Evolutionary conservation across 192 early-diverging fungal genomes (phyloP), one percentile per base, ranked within the genome.

Genomic region (Funneliformis mosseae): DNA sequence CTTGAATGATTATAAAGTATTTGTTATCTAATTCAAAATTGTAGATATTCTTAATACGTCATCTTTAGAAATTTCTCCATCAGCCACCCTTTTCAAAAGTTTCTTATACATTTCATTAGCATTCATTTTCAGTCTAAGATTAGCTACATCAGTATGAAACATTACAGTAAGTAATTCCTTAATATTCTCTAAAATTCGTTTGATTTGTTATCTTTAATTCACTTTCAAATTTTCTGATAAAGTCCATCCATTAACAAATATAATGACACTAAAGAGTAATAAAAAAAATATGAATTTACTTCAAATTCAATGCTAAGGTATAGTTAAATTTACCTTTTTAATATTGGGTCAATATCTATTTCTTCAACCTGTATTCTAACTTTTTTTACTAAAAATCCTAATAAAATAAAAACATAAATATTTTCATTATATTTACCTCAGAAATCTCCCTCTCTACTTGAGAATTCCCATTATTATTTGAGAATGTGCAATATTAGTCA

Each of bases 51-150:
- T 63, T 63, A n/a, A 10, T 5, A 63, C 5, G n/a, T 63, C 0
- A n/a, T 63, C 61, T n/a, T 63, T 63, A 3, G n/a, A 63, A 25
- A 63, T 63, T 63, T 63, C 9, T 4, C 5, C 2, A 21, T 63
- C 0, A 63, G 5, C 21, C 9, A 27, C 61, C 5, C n/a, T 63
- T n/a, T n/a, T n/a, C n/a, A 63, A 63, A 63, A 63, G 61, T n/a
- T 63, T 0, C 5, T 63, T 0, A 27, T 63, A n/a, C 61, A 63
- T 63, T 63, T 63, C 4, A 25, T 63, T 27, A 63, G 21, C n/a
- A 63, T 63, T 63, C 60, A 63, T 63, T 63, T 63, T 63, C 61
- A 63, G 25, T n/a, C 61, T 63, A 63, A n/a, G n/a, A 63, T 63
- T 63, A 25, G 3, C 61, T 9, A 8, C 25, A 27, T n/a, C 5